These are phyloP conservation scores for Globisporangium echinulatum DNA, from an alignment of 352 stramenopile genomes.

Conservation along the genomic window DNA sequence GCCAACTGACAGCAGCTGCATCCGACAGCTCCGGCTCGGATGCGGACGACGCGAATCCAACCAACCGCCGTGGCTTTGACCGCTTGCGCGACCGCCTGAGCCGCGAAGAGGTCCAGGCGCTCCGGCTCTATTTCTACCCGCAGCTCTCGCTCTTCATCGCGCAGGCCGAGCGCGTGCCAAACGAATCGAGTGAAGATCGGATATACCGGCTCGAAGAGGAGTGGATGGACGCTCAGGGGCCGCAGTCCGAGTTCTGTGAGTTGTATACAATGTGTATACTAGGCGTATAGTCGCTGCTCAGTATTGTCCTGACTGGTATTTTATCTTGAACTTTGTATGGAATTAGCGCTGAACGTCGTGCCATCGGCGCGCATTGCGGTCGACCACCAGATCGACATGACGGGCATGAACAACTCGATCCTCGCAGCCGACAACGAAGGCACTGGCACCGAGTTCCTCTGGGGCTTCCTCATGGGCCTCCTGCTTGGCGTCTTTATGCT, in stretches of 20 bases:
- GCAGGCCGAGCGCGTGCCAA: constrained; percentile 63
- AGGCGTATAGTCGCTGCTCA: neutral
- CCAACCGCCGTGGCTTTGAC: constrained; percentile 61
- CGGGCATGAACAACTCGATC: constrained; percentile 76
- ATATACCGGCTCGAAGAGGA: constrained; percentile 87
- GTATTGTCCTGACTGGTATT: neutral
- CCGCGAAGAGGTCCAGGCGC: constrained; percentile 78
- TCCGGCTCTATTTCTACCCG: constrained; percentile 84
- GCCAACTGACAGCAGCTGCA: constrained; percentile 32
- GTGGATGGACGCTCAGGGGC: constrained; percentile 85
- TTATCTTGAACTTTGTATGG: neutral
- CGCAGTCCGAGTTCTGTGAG: constrained; percentile 83
- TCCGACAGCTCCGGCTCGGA: constrained; percentile 20
- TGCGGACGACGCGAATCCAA: constrained; percentile 35
- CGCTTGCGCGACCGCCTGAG: constrained; percentile 74
- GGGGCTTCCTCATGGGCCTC: constrained; percentile 84
- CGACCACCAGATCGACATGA: constrained; percentile 83
- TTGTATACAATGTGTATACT: neutral
- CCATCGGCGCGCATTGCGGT: constrained; percentile 60
- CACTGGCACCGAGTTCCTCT: constrained; percentile 83
- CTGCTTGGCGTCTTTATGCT: constrained; percentile 88
- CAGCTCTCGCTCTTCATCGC: constrained; percentile 82
- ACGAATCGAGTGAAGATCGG: constrained; percentile 79
- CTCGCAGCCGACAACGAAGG: constrained; percentile 84
- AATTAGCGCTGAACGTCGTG: constrained; percentile 71